Evolutionary conservation across 495 filamentous ascomycete genomes (phyloP).

Genomic region (Aspergillus leporis): DNA sequence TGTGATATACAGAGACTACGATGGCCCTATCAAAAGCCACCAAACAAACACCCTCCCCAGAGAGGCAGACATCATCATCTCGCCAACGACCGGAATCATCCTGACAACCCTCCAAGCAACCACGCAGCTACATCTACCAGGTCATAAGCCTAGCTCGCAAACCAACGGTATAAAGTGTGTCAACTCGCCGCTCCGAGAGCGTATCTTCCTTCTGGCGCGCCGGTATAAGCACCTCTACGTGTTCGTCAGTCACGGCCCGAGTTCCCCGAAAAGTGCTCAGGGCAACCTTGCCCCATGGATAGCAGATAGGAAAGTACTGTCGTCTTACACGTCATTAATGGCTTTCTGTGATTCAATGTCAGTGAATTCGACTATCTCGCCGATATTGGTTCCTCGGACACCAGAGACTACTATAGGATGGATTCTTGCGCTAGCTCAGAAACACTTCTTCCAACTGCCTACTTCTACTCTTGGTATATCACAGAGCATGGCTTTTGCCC

Average conservation of each 20-base stretch:
- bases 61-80: conserved; percentile 78
- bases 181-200: conserved; percentile 53
- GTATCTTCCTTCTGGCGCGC: conserved; percentile 53
- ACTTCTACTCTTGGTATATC: neutral
- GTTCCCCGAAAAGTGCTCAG: neutral
- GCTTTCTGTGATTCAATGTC: conserved; percentile 22
- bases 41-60: neutral
- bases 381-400: conserved; percentile 28
- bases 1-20: conserved; percentile 34
- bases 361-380: conserved; percentile 29
- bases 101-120: conserved; percentile 71
- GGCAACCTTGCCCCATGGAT: neutral
- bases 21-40: neutral
- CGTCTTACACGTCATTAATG: conserved; percentile 13
- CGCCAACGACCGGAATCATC: conserved; percentile 68
- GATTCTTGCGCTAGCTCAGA: conserved; percentile 35
- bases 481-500: conserved; percentile 13
- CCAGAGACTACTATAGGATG: conserved; percentile 43
- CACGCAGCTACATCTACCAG: conserved; percentile 70
- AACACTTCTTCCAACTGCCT: conserved; percentile 18
- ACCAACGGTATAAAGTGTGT: conserved; percentile 12
- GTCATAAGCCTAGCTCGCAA: conserved; percentile 37
- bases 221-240: conserved; percentile 74
- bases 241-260: conserved; percentile 45
- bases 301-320: conserved; percentile 12